Evolutionary conservation across 2,329 filamentous ascomycete genomes (phyloP).

Genomic region (Aspergillus sp.): DNA sequence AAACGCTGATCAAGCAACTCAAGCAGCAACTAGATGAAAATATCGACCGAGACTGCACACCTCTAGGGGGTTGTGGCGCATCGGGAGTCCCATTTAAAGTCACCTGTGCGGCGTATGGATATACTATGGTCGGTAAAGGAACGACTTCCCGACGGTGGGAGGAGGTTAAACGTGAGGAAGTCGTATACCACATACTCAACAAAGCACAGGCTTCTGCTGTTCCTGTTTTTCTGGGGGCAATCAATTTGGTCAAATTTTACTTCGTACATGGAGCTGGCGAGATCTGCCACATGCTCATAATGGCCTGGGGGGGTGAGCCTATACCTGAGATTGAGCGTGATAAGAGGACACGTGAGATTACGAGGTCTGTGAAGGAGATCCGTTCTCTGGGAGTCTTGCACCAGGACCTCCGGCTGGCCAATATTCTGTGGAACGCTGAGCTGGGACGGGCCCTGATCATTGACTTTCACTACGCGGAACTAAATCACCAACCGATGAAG

Average conservation of each 20-base stretch:
- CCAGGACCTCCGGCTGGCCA: no score
- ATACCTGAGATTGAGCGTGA: no score
- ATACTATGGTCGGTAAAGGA: slow-evolving; percentile 34
- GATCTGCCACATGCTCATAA: not conserved
- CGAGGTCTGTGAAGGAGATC: no score
- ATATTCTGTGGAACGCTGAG: no score
- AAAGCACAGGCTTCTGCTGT: slow-evolving; percentile 30
- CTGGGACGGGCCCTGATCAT: no score
- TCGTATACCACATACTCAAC: slow-evolving; percentile 26
- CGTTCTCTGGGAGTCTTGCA: no score
- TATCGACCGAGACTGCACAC: slow-evolving; percentile 26
- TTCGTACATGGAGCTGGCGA: slow-evolving; percentile 15
- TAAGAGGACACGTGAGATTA: no score
- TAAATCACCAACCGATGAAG: no score
- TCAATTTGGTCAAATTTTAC: slow-evolving; percentile 28
- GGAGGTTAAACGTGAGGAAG: slow-evolving; percentile 27
- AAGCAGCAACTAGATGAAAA: slow-evolving; percentile 31
- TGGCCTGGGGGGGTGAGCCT: no score
- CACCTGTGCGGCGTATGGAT: slow-evolving; percentile 25
- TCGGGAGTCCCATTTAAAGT: slow-evolving; percentile 35
- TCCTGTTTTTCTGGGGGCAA: slow-evolving; percentile 30
- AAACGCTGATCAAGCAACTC: slow-evolving; percentile 20
- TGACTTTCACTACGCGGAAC: no score
- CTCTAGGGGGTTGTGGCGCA: slow-evolving; percentile 26
- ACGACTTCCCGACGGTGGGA: slow-evolving; percentile 31